Evolutionary conservation across 371 early-diverging fungal species (phyloP), one percentile per base, ranked within the genome.

Genomic region (Mortierella polycephala): DNA sequence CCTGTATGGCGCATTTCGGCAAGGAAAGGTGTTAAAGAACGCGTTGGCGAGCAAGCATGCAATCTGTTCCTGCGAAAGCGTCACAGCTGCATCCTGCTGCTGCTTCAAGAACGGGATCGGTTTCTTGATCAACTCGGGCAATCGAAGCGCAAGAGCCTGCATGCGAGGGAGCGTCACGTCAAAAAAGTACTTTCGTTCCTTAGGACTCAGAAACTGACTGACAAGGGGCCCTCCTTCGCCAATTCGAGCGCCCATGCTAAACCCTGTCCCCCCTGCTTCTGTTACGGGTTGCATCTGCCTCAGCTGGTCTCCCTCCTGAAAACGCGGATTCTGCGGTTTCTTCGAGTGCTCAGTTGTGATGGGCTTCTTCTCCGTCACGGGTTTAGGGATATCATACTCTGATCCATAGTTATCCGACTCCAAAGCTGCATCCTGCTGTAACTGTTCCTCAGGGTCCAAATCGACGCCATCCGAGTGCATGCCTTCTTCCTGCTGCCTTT

Each of bases 11-110:
- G 61, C 52, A 16, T 67, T 56, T 13, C 83, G 81, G 14, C 80
- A 68, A 5, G 85, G 83, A 53, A 86, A 83, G 0, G 85, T 85
- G 67, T 86, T 84, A 57, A 87, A 85, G 74, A 88, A 87, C 14
- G 86, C 86, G 60, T 86, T 83, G 45, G 86, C 85, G 9, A 85
- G 69, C 11, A 88, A 58, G 37, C 77, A 84, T 7, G 85, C 84
- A 52, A 87, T 77, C 82, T 87, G 69, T 30, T 71, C 75, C 64
- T 75, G 81, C 12, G 69, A 69, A 5, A 80, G 55, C 14, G 81
- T 80, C 52, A 80, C 54, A 3, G 81, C 74, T 21, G 81, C 66
- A 58, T 73, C 80, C 23, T 74, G 53, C 49, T 80, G 80, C 52
- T 64, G 69, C 55, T 52, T 66, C 58, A 80, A 53, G 41, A 69